Evolutionary conservation across 2,329 filamentous ascomycete species (phyloP).

Genomic region (Magnaporthiopsis incrustans): DNA sequence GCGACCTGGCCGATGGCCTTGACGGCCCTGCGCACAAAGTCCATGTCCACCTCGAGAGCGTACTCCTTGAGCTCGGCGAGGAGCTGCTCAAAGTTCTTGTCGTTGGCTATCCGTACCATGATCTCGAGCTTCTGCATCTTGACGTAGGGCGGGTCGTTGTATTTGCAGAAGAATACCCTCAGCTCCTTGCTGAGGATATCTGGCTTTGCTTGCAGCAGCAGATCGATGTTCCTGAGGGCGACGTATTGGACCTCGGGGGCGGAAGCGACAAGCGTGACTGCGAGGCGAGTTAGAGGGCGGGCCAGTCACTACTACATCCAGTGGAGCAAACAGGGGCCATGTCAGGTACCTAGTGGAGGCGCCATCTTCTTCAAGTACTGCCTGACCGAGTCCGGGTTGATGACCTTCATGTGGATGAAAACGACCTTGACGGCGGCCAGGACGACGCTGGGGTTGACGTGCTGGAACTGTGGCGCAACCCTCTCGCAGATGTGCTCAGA

Average conservation of each 20-base stretch:
- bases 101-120: slow-evolving; percentile 98
- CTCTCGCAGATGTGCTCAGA: slow-evolving; percentile 97
- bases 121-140: slow-evolving; percentile 98
- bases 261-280: slow-evolving; percentile 91
- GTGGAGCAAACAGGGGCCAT: slow-evolving; percentile 8
- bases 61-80: slow-evolving; percentile 95
- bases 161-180: slow-evolving; percentile 99
- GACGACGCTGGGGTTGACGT: slow-evolving; percentile 95
- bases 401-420: slow-evolving; percentile 87
- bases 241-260: slow-evolving; percentile 97
- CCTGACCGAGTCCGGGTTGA: slow-evolving; percentile 69
- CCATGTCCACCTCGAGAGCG: slow-evolving; percentile 97
- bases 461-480: slow-evolving; percentile 93
- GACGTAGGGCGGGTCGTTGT: slow-evolving; percentile 95
- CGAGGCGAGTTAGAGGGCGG: slow-evolving; percentile 1
- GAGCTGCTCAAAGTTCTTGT: slow-evolving; percentile 91
- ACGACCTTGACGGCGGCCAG: slow-evolving; percentile 96
- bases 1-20: slow-evolving; percentile 96
- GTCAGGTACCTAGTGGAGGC: slow-evolving; percentile 67
- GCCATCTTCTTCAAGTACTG: slow-evolving; percentile 99
- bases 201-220: slow-evolving; percentile 89
- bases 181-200: slow-evolving; percentile 97
- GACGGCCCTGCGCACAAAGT: slow-evolving; percentile 89
- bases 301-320: neutral
- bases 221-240: slow-evolving; percentile 89